A percentile compares a stretch with the other conserved stretches of the same genome.
Evolutionary conservation across 169 alveolate genomes (phyloP).

Genomic region (Eimeria zaria): DNA sequence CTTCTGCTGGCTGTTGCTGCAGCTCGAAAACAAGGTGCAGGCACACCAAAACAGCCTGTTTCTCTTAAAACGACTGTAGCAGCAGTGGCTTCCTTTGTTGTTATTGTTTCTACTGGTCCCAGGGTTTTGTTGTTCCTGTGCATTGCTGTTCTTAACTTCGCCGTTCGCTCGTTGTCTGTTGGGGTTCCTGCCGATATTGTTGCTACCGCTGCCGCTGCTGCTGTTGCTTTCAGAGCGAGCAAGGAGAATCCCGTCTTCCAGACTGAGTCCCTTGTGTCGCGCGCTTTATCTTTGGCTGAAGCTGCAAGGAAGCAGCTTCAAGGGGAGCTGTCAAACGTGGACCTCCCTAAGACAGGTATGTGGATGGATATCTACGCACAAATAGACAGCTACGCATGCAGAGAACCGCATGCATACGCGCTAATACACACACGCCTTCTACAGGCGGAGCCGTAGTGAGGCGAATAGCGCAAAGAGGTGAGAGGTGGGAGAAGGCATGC

Average conservation of each 20-base stretch:
- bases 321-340: background rate
- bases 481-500: background rate
- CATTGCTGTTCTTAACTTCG: background rate
- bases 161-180: background rate
- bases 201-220: constrained; percentile 24
- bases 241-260: background rate
- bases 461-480: background rate
- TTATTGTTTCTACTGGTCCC: background rate
- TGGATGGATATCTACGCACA: background rate
- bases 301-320: constrained; percentile 42
- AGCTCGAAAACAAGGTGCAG: constrained; percentile 2
- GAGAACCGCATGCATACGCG: background rate
- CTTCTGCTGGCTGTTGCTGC: constrained; percentile 48
- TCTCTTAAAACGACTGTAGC: background rate
- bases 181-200: background rate
- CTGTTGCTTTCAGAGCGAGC: background rate
- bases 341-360: background rate
- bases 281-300: constrained; percentile 35
- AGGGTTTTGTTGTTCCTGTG: background rate
- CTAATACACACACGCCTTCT: background rate
- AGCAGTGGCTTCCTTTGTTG: background rate
- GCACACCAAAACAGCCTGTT: background rate
- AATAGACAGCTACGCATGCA: background rate
- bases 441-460: background rate
- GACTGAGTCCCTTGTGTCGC: constrained; percentile 43